phyloP scores from a whole-genome alignment of 2,329 filamentous ascomycete genomes.

The Fusarium nodosum region DNA sequence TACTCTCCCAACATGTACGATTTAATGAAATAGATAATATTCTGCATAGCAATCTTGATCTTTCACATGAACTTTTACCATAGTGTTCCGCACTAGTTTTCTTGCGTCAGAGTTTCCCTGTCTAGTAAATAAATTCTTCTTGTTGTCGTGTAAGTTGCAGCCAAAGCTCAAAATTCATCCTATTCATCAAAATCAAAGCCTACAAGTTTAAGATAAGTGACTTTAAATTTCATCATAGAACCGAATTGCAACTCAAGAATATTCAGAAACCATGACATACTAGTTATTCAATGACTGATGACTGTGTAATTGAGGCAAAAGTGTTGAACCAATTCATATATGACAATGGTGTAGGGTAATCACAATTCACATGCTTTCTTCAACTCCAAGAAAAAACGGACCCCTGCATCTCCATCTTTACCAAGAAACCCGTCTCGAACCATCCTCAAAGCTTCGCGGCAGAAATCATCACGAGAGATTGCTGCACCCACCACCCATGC shows the following conservation, averaged over 20 bases:
- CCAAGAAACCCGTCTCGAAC: constrained; percentile 20
- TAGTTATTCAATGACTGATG: neutral
- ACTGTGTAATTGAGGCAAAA: neutral
- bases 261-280: no score
- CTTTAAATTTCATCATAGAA: no score
- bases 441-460: constrained; percentile 63
- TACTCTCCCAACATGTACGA: constrained; percentile 25
- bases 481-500: constrained; percentile 45
- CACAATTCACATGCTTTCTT: constrained; percentile 15
- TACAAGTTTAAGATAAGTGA: no score
- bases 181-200: no score
- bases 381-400: constrained; percentile 37
- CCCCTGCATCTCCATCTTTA: constrained; percentile 37
- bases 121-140: no score
- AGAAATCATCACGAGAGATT: constrained; percentile 62
- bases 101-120: no score
- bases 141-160: no score
- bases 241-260: no score
- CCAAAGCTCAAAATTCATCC: no score
- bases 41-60: neutral
- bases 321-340: neutral
- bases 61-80: neutral
- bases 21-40: constrained; percentile 27
- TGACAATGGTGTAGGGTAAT: constrained; percentile 26
- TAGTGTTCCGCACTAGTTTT: no score